Base-by-base conservation (phyloP, 2,329 filamentous ascomycete genomes). In the Lachnellula hyalina region DNA sequence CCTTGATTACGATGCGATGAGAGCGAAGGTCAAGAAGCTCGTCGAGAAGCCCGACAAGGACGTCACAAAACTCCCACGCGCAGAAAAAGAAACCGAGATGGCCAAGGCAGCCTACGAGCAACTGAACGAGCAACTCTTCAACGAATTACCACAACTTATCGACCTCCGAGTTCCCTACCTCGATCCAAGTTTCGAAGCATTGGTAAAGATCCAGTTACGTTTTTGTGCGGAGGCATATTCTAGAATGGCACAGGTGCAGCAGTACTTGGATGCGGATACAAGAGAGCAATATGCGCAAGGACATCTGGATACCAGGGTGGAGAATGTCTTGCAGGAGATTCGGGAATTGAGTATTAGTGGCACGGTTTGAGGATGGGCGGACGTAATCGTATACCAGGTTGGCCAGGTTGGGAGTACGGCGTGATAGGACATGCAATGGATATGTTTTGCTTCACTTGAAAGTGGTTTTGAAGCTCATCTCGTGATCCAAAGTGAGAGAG, bases 31-130 rank as follows among this genome's bases (percentile, higher is more conserved):
- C 68, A 96, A 96, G 81, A 93, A 91, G 72, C 84, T 99, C 40
- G 90, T 90, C 51, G 95, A 99, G 74, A 97, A 99, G 78, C 94
- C 94, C 47, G 94, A 99, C 79, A 99, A 99, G 79, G 94, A 99
- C 70, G 90, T 91, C 14, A 93, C 90, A 51, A 99, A 97, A 77
- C 84, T 99, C 52, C 94, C 95, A 1, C 89, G 93, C 53, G 90
- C 93, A 23, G 94, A 99, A 72, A 95, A 95, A 78, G 95, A 99
- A 74, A 86, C 91, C 71, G 92, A 97, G 65, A 90, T 96, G 82
- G 90, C 93, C 61, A 93, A 89, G 73, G 84, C 84, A 54, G 89
- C 90, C 9, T 99, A 99, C 77, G 94, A 99, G 71, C 90, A 96
- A 74, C 80, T 99, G 65, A 99, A 99, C 74, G 92, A 97, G 68